Evolutionary conservation across 352 stramenopile genomes (phyloP), one percentile per base, ranked within the genome.

Genomic region (Thalassiosira mediterranea): DNA sequence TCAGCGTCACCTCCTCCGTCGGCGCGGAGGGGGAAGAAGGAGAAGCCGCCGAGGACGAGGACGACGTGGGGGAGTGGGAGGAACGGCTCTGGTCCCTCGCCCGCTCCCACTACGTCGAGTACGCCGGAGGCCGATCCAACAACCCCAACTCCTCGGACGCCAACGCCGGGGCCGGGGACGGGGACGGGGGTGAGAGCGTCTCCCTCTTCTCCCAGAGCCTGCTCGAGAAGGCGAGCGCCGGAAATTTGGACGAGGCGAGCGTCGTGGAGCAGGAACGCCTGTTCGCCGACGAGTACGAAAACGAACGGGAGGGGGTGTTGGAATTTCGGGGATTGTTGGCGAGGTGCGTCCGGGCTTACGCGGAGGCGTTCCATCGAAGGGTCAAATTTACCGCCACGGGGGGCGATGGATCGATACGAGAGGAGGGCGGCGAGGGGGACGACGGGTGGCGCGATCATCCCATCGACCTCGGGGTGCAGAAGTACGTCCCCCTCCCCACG

Each of bases 41-140:
- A 74, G 25, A n/a, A n/a, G n/a, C n/a, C n/a, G n/a, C n/a, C n/a
- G 48, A 79, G 26, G 78, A 76, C 17, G 72, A 71, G 32, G 44
- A 73, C n/a, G 60, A 68, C 31, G 31, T 86, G 25, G 63, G 34
- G 19, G 60, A 86, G 70, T 86, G 78, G 78, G 78, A 82, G 52
- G 78, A 86, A 47, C 29, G 67, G 31, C 38, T 86, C 32, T 86
- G 78, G 78, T 72, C 72, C 26, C 38, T 82, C 44, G 78, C 78
- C n/a, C 54, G 78, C 15, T 28, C 65, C 40, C 59, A 80, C 66
- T 82, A 82, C 40, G 56, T 65, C 29, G 49, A 81, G 37, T 86
- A 72, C 59, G 64, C 17, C 19, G 72, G 57, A 1, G 28, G n/a
- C 5, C 25, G 28, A n/a, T 26, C 7, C 13, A 32, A 69, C 17